Percentiles rank a stretch among this genome's conserved stretches.
phyloP scores from a whole-genome alignment of 495 filamentous ascomycete species.

The Hypoxylon cercidicola region DNA sequence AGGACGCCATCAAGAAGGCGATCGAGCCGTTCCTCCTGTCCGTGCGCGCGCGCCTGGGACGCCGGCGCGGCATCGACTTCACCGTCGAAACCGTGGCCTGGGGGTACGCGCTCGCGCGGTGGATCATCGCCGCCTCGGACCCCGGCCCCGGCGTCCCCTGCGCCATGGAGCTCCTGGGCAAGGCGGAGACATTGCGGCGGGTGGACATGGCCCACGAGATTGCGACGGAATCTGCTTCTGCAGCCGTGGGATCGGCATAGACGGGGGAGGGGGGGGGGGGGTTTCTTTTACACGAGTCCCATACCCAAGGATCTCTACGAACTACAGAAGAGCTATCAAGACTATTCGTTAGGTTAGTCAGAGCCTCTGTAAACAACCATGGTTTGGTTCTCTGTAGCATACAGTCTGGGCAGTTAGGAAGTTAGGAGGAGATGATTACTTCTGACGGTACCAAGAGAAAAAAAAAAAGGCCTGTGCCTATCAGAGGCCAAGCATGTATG shows the following conservation, averaged over 20 bases:
- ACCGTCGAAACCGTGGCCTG: constrained; percentile 44
- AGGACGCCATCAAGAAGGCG: constrained; percentile 22
- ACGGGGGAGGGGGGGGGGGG: too few species aligned
- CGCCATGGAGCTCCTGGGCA: constrained; percentile 70
- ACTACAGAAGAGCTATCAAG: too few species aligned
- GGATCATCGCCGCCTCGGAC: constrained; percentile 68
- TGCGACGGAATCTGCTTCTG: constrained; percentile 11
- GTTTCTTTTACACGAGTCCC: too few species aligned
- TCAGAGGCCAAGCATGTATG: constrained; percentile 21
- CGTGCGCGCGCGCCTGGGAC: constrained; percentile 3
- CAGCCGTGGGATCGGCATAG: too few species aligned
- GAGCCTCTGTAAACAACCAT: too few species aligned
- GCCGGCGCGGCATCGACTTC: neutral
- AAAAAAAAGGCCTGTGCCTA: constrained; percentile 1
- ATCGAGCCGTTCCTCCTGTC: constrained; percentile 13
- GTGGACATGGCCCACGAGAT: constrained; percentile 57
- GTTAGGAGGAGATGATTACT: neutral
- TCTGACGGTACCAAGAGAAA: neutral
- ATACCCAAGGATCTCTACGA: too few species aligned
- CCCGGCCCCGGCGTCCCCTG: constrained; percentile 67
- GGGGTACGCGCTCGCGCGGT: constrained; percentile 69
- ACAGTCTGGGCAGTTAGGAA: too few species aligned
- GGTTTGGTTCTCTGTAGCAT: too few species aligned
- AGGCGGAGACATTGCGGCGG: constrained; percentile 65
- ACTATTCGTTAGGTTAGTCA: too few species aligned